Percentiles rank a stretch among this genome's conserved stretches.
phyloP scores from a whole-genome alignment of 805 yeast species.

The Pichia heedii region DNA sequence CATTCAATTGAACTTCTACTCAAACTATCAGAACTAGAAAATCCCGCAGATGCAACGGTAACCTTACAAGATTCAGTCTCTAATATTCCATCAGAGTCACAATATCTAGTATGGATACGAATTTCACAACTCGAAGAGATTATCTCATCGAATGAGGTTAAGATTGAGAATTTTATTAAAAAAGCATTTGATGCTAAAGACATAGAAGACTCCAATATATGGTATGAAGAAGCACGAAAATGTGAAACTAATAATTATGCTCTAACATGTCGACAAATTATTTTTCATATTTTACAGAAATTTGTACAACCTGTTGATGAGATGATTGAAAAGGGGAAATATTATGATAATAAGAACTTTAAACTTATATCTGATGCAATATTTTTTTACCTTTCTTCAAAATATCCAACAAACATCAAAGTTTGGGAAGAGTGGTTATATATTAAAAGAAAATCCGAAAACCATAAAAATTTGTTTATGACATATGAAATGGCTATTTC shows the following conservation, averaged over 20 bases:
- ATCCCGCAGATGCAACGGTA: conserved; percentile 40
- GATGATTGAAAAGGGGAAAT: conserved; percentile 26
- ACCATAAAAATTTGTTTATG: conserved; percentile 27
- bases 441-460: conserved; percentile 24
- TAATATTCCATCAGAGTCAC: conserved; percentile 30
- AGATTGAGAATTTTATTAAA: conserved; percentile 38
- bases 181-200: conserved; percentile 34
- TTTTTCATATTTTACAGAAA: conserved; percentile 23
- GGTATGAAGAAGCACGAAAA: conserved; percentile 48
- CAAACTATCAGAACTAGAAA: conserved; percentile 38
- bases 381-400: conserved; percentile 36
- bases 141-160: conserved; percentile 31
- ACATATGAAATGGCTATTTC: conserved; percentile 47
- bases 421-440: conserved; percentile 42
- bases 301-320: neutral
- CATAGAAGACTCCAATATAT: conserved; percentile 29
- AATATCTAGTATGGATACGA: conserved; percentile 54
- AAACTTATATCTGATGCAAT: conserved; percentile 41
- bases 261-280: conserved; percentile 45
- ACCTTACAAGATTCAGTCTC: conserved; percentile 56
- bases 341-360: conserved; percentile 15
- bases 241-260: conserved; percentile 41
- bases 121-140: conserved; percentile 64
- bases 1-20: conserved; percentile 58
- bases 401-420: conserved; percentile 36